phyloP scores from a whole-genome alignment of 768 basidiomycete genomes.

The Paxillus rubicundulus region DNA sequence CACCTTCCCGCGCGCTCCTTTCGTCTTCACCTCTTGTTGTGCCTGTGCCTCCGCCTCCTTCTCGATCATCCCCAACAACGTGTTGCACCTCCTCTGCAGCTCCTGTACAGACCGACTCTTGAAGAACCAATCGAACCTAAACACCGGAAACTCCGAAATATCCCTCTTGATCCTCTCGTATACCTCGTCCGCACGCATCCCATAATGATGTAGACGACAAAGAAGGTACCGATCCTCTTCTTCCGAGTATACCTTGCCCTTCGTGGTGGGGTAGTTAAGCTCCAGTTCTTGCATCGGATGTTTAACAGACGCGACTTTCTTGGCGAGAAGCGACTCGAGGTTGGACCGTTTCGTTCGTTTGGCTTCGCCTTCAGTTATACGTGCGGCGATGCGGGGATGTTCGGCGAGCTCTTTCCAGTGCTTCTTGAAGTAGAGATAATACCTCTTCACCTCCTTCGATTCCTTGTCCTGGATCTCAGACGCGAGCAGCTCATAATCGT shows the following conservation, averaged over 20 bases:
- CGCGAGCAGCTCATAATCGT: constrained; percentile 66
- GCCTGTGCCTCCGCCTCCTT: constrained; percentile 76
- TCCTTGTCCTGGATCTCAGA: constrained; percentile 84
- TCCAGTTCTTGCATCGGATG: constrained; percentile 98
- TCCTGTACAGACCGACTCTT: constrained; percentile 91
- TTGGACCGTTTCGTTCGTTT: constrained; percentile 86
- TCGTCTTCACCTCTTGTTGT: constrained; percentile 65
- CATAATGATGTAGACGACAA: constrained; percentile 86
- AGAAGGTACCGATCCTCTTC: constrained; percentile 97
- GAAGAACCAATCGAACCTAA: constrained; percentile 98
- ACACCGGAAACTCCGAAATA: constrained; percentile 94
- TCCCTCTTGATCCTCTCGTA: constrained; percentile 96
- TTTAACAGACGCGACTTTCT: constrained; percentile 78
- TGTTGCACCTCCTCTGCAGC: constrained; percentile 82
- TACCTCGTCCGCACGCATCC: constrained; percentile 83
- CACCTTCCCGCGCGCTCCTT: constrained; percentile 66
- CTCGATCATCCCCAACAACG: constrained; percentile 84
- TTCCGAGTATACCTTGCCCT: constrained; percentile 94
- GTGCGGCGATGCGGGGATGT: constrained; percentile 74
- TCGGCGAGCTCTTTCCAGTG: constrained; percentile 79
- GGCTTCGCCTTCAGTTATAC: constrained; percentile 85
- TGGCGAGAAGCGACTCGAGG: constrained; percentile 70
- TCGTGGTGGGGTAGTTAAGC: constrained; percentile 91
- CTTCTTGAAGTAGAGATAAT: constrained; percentile 83
- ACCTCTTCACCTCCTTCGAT: constrained; percentile 70